Evolutionary conservation across 2,329 filamentous ascomycete genomes (phyloP), one percentile per base, ranked within the genome.

Genomic region (Coniochaeta pulveracea): DNA sequence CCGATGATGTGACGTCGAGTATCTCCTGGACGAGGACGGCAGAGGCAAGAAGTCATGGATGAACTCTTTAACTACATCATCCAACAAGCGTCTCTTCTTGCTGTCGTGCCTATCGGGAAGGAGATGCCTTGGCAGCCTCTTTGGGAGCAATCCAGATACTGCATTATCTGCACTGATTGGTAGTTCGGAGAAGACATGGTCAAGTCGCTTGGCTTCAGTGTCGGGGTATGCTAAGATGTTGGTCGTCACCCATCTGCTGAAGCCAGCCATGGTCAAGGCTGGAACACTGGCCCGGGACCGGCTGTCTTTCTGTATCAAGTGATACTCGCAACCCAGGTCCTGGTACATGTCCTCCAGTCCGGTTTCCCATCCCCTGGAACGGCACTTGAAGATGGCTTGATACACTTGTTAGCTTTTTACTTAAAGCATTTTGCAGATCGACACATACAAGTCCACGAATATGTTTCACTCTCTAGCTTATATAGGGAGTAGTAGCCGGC

Each of bases 141-240:
- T 85, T 0, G 85, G 86, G 35, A 93, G 78, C 41, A 66, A 71
- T 30, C 80, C 70, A 27, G 76, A 67, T 0, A 75, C 45, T 52
- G 76, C 43, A 7, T 56, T 58, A 31, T 63, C 57, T 1, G 59
- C 57, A 19, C 65, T 56, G 44, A 93, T 80, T 1, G 84, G 80
- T 54, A 88, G 72, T 27, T 78, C 69, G 4, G 74, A 54, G 4
- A 88, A 71, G 15, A 85, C 72, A 37, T 70, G 75, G 26, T 74
- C 64, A 4, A 94, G 61, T 8, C 86, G 73, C 26, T 70, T 66
- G 37, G 76, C 79, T 52, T 93, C 85, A 29, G 73, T 66, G 25
- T 85, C 76, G 0, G 86, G 86, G 42, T 85, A 76, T 1, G 84
- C 81, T 41, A 76, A 71, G 23, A 89, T 79, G 51, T 84, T 70